phyloP scores from a whole-genome alignment of 495 filamentous ascomycete genomes.

The Wilcoxina mikolae region DNA sequence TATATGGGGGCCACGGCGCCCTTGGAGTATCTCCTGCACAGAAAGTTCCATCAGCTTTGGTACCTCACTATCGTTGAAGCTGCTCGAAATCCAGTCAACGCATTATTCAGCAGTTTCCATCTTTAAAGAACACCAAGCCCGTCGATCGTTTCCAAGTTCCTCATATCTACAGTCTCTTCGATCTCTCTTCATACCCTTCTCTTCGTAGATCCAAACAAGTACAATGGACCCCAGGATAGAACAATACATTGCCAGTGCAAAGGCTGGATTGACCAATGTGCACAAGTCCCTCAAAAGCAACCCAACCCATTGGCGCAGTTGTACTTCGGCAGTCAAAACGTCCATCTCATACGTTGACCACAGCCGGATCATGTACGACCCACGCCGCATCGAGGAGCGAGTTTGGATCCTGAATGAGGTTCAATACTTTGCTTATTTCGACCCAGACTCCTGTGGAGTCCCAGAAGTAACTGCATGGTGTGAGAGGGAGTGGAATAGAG shows the following conservation, averaged over 20 bases:
- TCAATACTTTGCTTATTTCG: conserved; percentile 36
- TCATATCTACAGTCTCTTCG: neutral
- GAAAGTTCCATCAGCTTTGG: too few species aligned
- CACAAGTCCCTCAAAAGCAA: conserved; percentile 17
- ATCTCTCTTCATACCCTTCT: neutral
- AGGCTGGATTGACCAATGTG: conserved; percentile 14
- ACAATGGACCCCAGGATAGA: neutral
- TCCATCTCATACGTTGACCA: conserved; percentile 30
- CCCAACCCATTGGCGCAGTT: conserved; percentile 26
- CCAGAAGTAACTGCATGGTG: conserved; percentile 37
- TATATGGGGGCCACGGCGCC: too few species aligned
- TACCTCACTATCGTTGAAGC: too few species aligned
- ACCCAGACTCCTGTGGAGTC: conserved; percentile 35
- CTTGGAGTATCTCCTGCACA: too few species aligned
- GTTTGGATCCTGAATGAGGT: conserved; percentile 35
- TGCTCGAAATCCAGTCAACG: too few species aligned
- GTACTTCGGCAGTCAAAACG: conserved; percentile 27
- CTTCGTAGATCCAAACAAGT: too few species aligned
- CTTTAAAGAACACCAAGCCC: too few species aligned
- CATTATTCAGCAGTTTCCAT: too few species aligned
- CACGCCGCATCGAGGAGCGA: conserved; percentile 31
- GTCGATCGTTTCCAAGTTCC: too few species aligned
- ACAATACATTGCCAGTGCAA: conserved; percentile 8
- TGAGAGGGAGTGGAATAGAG: conserved; percentile 33
- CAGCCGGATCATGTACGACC: conserved; percentile 30